A percentile compares a stretch with the other conserved stretches of the same genome.
Evolutionary conservation across 306 rosid genomes (phyloP).

Genomic region (Betula pendula): DNA sequence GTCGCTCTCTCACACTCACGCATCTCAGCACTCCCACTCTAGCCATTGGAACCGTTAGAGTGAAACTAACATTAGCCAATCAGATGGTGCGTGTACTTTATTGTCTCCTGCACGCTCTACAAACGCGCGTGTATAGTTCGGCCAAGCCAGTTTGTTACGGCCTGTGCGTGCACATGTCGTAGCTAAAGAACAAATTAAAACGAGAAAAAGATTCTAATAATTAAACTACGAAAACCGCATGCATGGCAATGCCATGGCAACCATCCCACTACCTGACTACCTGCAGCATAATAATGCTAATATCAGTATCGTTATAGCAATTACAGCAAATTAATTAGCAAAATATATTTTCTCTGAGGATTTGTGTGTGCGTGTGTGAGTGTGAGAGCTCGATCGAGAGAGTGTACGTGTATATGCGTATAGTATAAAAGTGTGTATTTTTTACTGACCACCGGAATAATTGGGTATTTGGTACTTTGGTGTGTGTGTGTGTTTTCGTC

Average conservation of each 20-base stretch:
- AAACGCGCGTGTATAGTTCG: background rate
- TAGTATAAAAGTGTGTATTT: background rate
- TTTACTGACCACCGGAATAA: background rate
- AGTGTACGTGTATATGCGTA: too few species aligned
- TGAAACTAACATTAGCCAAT: background rate
- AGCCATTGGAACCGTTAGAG: too few species aligned
- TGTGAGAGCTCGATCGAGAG: too few species aligned
- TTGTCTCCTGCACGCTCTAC: background rate
- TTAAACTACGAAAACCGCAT: conserved; percentile 28
- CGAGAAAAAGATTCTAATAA: background rate
- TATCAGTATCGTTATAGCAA: background rate
- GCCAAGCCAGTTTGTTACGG: too few species aligned
- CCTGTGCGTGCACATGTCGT: conserved; percentile 6
- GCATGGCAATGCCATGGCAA: conserved; percentile 7
- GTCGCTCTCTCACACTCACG: conserved; percentile 5
- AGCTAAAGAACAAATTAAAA: background rate
- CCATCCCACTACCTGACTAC: too few species aligned
- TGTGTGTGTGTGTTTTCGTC: background rate
- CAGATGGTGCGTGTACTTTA: background rate
- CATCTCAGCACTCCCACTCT: background rate
- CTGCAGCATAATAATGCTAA: too few species aligned
- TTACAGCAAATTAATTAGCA: background rate
- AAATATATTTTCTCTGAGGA: background rate
- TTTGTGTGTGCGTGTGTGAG: background rate
- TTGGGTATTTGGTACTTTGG: background rate